These are phyloP conservation scores for Pyropia haitanensis DNA, from an alignment of 23 red algal species.

Conservation along the genomic window DNA sequence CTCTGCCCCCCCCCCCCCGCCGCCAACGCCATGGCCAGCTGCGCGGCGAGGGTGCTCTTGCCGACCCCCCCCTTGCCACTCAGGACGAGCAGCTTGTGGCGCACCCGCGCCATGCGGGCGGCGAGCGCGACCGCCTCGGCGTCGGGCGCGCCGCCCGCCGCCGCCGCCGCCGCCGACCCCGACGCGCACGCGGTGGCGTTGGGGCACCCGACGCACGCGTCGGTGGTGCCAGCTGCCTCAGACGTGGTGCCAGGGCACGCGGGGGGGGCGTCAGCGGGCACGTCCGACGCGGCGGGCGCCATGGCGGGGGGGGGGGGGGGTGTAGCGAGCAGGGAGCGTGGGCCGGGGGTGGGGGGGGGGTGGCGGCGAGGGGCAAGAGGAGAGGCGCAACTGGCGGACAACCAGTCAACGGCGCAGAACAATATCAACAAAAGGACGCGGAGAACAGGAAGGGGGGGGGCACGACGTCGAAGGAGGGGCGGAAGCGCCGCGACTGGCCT, in stretches of 20 bases:
- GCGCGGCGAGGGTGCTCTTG: conserved; percentile 79
- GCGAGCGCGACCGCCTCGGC: conserved; percentile 29
- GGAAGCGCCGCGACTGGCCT: no score
- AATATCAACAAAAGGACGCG: no score
- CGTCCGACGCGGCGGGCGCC: not conserved
- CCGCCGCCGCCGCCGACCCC: conserved; percentile 29
- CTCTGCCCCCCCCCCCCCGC: not conserved
- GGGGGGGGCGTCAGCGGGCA: conserved; percentile 57
- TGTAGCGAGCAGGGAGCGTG: no score
- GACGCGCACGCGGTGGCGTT: conserved; percentile 74
- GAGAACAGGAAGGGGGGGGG: no score
- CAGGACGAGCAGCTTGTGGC: conserved; percentile 75
- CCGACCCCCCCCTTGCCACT: conserved; percentile 92
- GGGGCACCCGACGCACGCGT: conserved; percentile 79
- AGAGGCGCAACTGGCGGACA: no score
- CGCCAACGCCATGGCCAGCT: conserved; percentile 50
- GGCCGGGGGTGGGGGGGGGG: no score
- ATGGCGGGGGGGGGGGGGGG: no score
- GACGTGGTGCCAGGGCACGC: conserved; percentile 71
- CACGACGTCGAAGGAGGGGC: no score
- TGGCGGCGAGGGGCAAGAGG: no score
- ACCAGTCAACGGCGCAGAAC: no score
- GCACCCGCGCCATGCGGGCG: conserved; percentile 20
- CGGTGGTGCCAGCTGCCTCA: conserved; percentile 44
- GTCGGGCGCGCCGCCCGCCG: conserved; percentile 1